Conservation (phyloP, 495 filamentous ascomycete species). For the Lophiotrema nucula region DNA sequence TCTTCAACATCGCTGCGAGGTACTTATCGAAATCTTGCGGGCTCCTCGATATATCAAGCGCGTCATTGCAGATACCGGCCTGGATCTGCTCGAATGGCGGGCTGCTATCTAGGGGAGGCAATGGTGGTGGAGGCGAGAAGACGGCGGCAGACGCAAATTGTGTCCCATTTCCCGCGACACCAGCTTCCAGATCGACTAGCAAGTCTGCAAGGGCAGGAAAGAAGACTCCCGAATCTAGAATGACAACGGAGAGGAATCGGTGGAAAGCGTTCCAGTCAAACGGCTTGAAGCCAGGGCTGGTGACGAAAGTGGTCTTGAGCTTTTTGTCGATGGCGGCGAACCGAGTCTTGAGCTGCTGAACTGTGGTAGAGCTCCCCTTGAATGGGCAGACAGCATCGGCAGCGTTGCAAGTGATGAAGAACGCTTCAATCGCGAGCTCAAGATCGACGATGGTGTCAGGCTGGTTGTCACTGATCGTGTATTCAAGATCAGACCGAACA, state of each 20-base stretch:
- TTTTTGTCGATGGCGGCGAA: slow-evolving; percentile 1
- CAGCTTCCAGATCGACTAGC: slow-evolving; percentile 1
- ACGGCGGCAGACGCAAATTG: not conserved
- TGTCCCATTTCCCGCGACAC: not conserved
- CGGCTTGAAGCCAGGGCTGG: not conserved
- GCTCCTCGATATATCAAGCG: not conserved
- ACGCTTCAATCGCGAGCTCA: not conserved
- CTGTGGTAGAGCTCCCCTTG: not conserved
- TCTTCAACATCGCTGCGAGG: not conserved
- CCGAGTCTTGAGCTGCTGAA: not conserved
- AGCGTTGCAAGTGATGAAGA: slow-evolving; percentile 2
- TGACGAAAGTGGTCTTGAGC: not conserved
- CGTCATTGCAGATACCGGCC: slow-evolving; percentile 2
- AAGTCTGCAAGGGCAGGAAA: not conserved
- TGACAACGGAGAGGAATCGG: not conserved
- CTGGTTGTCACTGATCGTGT: not conserved
- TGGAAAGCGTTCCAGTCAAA: not conserved
- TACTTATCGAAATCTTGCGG: not conserved
- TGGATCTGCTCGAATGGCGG: not conserved
- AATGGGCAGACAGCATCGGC: not conserved
- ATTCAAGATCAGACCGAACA: slow-evolving; percentile 1
- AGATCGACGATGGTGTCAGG: not conserved
- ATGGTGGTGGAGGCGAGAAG: not conserved
- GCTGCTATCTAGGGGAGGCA: not conserved
- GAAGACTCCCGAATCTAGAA: not conserved